Percentiles rank a stretch among this genome's conserved stretches.
Conservation (phyloP, 2,329 filamentous ascomycete genomes). For the Exophiala xenobiotica region DNA sequence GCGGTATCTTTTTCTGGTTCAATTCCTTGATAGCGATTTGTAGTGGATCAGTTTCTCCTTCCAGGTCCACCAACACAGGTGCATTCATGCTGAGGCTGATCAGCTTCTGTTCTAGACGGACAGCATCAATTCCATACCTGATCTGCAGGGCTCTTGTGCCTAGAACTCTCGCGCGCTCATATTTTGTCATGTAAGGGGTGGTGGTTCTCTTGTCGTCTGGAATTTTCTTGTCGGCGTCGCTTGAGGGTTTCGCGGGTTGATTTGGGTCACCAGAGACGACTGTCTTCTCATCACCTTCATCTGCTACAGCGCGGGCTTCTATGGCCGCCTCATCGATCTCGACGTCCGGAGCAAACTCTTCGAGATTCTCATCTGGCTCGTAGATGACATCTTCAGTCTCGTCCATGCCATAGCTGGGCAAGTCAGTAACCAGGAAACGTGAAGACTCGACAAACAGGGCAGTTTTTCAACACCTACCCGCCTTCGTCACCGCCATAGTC, state of each 20-base stretch:
- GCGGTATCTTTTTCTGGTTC: conserved; percentile 95
- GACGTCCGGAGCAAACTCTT: conserved; percentile 59
- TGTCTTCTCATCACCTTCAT: conserved; percentile 43
- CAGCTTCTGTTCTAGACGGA: background rate
- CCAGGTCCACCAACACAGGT: conserved; percentile 90
- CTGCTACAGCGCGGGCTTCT: conserved; percentile 56
- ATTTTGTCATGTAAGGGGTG: conserved; percentile 99
- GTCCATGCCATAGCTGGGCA: conserved; percentile 27
- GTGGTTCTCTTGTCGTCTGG: conserved; percentile 83
- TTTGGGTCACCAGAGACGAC: conserved; percentile 50
- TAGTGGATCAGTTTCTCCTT: conserved; percentile 95
- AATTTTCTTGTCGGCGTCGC: conserved; percentile 76
- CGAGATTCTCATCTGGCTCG: conserved; percentile 60
- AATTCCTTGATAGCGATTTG: conserved; percentile 98
- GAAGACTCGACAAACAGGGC: too few species aligned
- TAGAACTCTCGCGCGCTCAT: conserved; percentile 89
- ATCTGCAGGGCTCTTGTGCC: conserved; percentile 94
- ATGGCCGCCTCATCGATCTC: conserved; percentile 46
- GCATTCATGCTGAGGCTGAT: conserved; percentile 79
- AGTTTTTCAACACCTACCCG: conserved; percentile 53
- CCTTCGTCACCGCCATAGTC: conserved; percentile 71
- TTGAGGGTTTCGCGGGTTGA: conserved; percentile 53
- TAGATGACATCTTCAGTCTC: conserved; percentile 41
- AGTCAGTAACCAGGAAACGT: conserved; percentile 9
- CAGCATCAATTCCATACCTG: conserved; percentile 56